Evolutionary conservation across 768 basidiomycete species (phyloP), one percentile per base, ranked within the genome.

Genomic region (Botryobasidium botryosum): DNA sequence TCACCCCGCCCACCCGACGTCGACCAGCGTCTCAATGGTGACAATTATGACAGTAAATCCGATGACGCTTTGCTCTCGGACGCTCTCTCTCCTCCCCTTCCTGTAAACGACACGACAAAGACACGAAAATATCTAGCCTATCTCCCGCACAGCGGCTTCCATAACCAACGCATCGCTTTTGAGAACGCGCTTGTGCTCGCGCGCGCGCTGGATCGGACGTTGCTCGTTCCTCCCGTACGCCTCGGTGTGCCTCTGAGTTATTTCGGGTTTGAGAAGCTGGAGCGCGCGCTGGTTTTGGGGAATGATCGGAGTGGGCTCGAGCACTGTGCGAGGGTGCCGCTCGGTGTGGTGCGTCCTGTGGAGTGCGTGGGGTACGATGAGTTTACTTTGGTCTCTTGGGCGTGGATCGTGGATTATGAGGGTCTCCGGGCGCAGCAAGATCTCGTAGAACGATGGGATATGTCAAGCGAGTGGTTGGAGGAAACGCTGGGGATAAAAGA

Each of bases 131-230:
- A 70, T 57, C 59, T 88, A 17, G 67, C 80, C 17, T 87, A 83
- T 57, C 65, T 87, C 17, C 83, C 84, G 10, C 83, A 87, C 57
- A 82, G 79, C 50, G 80, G 82, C 3, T 79, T 82, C 51, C 81
- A 87, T 60, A 87, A 84, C 58, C 82, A 87, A 61, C 76, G 83
- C 27, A 84, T 88, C 51, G 77, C 81, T 15, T 69, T 88, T 49
- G 81, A 87, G 61, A 88, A 88, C 53, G 85, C 81, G 2, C 68
- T 86, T 17, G 64, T 77, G n/a, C 69, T 87, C 41, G 68, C 83
- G 1, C 64, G 61, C 48, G 56, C 79, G 25, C 69, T 84, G 48
- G 76, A 79, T 61, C 77, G 82, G 48, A 88, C 82, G 8, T 66
- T 87, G 26, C 70, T 87, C 50, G 62, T 85, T 26, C 83, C 85